phyloP scores from a whole-genome alignment of 1,284 basidiomycete species.

The Pseudozyma hubeiensis region DNA sequence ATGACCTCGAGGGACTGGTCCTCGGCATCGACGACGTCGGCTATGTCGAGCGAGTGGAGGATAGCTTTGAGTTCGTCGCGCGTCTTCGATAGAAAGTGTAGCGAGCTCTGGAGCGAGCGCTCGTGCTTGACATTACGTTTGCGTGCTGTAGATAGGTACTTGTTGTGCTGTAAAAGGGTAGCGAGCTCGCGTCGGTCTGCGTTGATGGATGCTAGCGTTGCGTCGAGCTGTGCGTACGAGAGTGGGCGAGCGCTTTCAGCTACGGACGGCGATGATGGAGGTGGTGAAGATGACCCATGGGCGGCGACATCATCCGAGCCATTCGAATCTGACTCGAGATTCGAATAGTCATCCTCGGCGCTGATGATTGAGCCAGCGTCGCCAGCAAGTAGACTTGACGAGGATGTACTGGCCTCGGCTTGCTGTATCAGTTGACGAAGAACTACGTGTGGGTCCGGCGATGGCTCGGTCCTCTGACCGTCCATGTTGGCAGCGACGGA shows the following conservation, averaged over 20 bases:
- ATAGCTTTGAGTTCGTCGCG: constrained; percentile 35
- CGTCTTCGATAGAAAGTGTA: constrained; percentile 11
- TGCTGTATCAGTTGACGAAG: constrained; percentile 37
- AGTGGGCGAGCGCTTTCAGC: neutral
- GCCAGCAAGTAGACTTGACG: neutral
- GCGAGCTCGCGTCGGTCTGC: constrained; percentile 35
- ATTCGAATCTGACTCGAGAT: neutral
- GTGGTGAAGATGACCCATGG: neutral
- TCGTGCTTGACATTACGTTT: constrained; percentile 23
- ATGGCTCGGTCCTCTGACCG: constrained; percentile 10
- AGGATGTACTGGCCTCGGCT: constrained; percentile 16
- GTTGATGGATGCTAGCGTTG: constrained; percentile 21
- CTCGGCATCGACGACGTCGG: constrained; percentile 46
- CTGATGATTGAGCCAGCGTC: neutral
- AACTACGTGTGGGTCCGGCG: constrained; percentile 19
- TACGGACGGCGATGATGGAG: neutral
- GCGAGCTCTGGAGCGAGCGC: constrained; percentile 17
- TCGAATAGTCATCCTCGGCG: neutral
- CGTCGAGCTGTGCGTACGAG: constrained; percentile 14
- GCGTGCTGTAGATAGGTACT: constrained; percentile 11
- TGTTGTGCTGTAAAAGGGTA: constrained; percentile 12
- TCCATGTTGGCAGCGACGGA: constrained; percentile 25
- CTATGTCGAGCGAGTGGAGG: constrained; percentile 34
- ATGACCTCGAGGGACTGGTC: constrained; percentile 47
- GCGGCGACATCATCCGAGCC: neutral